Evolutionary conservation across 169 alveolate species (phyloP), one percentile per base, ranked within the genome.

Genomic region (Amoebophrya sp.): DNA sequence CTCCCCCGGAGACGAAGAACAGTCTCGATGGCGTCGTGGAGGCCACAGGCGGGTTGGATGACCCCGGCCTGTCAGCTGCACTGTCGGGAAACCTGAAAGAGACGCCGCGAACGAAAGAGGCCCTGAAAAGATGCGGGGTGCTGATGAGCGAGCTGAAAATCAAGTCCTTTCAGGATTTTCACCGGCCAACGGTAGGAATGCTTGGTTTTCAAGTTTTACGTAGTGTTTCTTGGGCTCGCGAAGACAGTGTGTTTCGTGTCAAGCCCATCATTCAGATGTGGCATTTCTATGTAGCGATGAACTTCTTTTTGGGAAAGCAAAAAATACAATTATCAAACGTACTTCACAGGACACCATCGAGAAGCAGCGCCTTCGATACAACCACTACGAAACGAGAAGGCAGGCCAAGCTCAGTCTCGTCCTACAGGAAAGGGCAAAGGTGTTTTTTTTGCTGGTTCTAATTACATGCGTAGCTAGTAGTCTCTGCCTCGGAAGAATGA

Each of bases 381-480:
- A 66, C 83, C 83, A 66, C 83, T 66, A 66, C 35, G 83, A 66
- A n/a, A 66, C 83, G 35, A 66, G 83, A 25, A 66, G 83, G 83
- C 83, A 66, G 35, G 83, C 83, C 39, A 66, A 66, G 83, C 83
- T 66, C 35, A 66, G 83, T 66, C 83, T 66, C 35, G 83, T 66
- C 32, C 83, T 66, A 2, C 83, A 66, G 83, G 83, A 66, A 25
- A 2, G 83, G 18, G 83, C 83, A n/a, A 66, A 66, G 83, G 83
- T 66, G 83, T 25, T 25, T 25, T 25, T 66, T 12, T 7, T 47
- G 7, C 66, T 47, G 66, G 29, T 12, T 47, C 18, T 47, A 47
- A 47, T 47, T 47, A 12, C 7, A 18, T 7, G n/a, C n/a, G n/a
- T n/a, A n/a, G n/a, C n/a, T n/a, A n/a, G n/a, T n/a, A n/a, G n/a